These are phyloP conservation scores for Aegilops speltoides DNA, from an alignment of 176 grass and related monocot species.

Conservation along the genomic window DNA sequence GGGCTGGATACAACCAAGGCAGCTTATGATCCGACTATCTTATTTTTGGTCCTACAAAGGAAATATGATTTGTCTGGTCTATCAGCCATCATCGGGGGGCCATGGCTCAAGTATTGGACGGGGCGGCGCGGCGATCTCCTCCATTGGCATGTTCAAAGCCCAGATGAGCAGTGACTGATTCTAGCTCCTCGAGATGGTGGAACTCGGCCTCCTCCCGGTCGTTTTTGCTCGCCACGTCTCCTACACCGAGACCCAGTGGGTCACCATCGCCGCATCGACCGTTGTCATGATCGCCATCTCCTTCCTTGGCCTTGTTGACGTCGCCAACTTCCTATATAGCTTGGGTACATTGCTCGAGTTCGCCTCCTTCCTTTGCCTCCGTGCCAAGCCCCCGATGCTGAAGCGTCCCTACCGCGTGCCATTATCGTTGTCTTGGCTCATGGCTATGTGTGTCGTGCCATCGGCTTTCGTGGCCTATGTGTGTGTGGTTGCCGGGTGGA, in stretches of 20 bases:
- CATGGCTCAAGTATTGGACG: constrained; percentile 48
- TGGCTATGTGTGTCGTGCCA: constrained; percentile 17
- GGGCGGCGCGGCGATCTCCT: constrained; percentile 40
- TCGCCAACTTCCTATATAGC: constrained; percentile 48
- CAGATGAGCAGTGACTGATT: constrained; percentile 52
- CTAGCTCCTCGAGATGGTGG: constrained; percentile 39
- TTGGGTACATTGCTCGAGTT: constrained; percentile 39
- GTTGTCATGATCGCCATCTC: constrained; percentile 27
- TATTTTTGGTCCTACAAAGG: no score
- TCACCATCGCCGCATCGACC: not conserved
- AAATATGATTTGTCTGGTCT: no score
- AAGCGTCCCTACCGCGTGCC: constrained; percentile 43
- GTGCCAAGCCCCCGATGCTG: not conserved
- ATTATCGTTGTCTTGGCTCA: not conserved
- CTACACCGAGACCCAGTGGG: not conserved
- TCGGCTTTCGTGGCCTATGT: not conserved
- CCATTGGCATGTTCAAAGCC: constrained; percentile 43
- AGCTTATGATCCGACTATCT: no score
- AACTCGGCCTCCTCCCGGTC: constrained; percentile 38
- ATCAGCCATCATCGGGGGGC: constrained; percentile 30
- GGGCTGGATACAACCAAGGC: no score
- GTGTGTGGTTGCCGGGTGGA: not conserved
- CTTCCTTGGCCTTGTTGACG: not conserved
- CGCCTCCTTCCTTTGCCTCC: constrained; percentile 14
- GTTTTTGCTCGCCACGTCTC: constrained; percentile 29